A percentile compares a stretch with the other conserved stretches of the same genome.
phyloP scores from a whole-genome alignment of 2,329 filamentous ascomycete species.

The Chaetothyriales sp. region DNA sequence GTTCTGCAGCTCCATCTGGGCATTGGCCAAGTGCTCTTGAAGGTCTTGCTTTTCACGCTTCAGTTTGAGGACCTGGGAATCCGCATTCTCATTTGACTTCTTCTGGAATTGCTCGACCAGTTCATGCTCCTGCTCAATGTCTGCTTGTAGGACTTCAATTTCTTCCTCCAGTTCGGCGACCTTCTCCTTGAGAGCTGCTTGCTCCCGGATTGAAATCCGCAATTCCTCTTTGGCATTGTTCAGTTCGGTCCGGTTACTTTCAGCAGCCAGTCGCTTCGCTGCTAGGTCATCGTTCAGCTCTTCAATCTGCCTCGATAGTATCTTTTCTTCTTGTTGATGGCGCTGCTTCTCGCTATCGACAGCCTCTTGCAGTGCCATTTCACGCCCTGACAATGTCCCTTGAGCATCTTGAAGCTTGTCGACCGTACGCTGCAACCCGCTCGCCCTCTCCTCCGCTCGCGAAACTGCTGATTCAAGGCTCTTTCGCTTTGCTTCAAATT shows the following conservation, averaged over 20 bases:
- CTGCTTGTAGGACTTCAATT: constrained; percentile 57
- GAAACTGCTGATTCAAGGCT: constrained; percentile 52
- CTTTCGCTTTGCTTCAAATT: constrained; percentile 56
- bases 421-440: constrained; percentile 56
- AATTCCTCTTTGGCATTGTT: constrained; percentile 55
- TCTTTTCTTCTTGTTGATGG: constrained; percentile 56
- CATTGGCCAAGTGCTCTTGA: constrained; percentile 48
- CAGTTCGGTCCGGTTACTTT: constrained; percentile 52
- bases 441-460: constrained; percentile 53
- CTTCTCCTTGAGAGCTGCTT: constrained; percentile 50
- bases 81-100: constrained; percentile 45
- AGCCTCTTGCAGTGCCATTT: constrained; percentile 52
- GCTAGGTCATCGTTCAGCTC: constrained; percentile 60
- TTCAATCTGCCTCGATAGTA: constrained; percentile 59
- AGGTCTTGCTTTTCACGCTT: constrained; percentile 49
- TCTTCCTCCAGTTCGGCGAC: constrained; percentile 59
- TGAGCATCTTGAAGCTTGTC: constrained; percentile 56
- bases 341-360: constrained; percentile 59
- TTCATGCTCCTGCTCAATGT: constrained; percentile 51
- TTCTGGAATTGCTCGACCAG: constrained; percentile 44
- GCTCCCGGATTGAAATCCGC: constrained; percentile 51
- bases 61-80: constrained; percentile 42
- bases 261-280: constrained; percentile 50
- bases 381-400: constrained; percentile 53
- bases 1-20: constrained; percentile 48